Evolutionary conservation across 106 monocot genomes (phyloP).

Genomic region (Platanthera zijinensis): DNA sequence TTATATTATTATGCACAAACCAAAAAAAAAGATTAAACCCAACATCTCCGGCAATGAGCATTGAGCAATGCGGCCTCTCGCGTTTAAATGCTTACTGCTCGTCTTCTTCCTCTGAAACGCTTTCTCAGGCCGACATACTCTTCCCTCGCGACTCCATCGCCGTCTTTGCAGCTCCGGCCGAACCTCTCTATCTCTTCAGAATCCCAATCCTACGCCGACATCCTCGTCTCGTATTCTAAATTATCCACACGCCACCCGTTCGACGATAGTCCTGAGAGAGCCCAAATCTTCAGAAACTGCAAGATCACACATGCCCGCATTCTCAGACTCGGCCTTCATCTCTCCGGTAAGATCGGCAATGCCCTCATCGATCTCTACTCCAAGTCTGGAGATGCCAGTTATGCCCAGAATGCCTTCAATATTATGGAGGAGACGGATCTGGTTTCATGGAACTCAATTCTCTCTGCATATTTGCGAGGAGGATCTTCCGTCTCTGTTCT

Average conservation of each 20-base stretch:
- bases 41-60: no score
- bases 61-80: not conserved
- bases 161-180: not conserved
- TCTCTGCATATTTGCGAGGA: slow-evolving; percentile 26
- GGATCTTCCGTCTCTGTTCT: slow-evolving; percentile 23
- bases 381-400: slow-evolving; percentile 36
- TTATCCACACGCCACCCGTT: slow-evolving; percentile 22
- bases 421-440: slow-evolving; percentile 10
- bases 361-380: slow-evolving; percentile 49
- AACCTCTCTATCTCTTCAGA: slow-evolving; percentile 1
- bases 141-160: not conserved
- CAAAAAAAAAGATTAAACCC: no score
- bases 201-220: slow-evolving; percentile 24
- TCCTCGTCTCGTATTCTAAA: slow-evolving; percentile 32
- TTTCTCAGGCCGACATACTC: not conserved
- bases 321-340: slow-evolving; percentile 13
- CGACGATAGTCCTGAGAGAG: slow-evolving; percentile 28
- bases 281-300: slow-evolving; percentile 7
- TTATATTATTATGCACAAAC: no score
- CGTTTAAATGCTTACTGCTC: slow-evolving; percentile 5
- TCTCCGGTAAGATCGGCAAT: slow-evolving; percentile 19
- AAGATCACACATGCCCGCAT: slow-evolving; percentile 33
- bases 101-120: slow-evolving; percentile 4
- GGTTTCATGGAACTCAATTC: slow-evolving; percentile 40
- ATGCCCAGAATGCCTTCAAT: slow-evolving; percentile 24